Base-by-base conservation (phyloP, 2,329 filamentous ascomycete genomes). In the Colletotrichum incanum region DNA sequence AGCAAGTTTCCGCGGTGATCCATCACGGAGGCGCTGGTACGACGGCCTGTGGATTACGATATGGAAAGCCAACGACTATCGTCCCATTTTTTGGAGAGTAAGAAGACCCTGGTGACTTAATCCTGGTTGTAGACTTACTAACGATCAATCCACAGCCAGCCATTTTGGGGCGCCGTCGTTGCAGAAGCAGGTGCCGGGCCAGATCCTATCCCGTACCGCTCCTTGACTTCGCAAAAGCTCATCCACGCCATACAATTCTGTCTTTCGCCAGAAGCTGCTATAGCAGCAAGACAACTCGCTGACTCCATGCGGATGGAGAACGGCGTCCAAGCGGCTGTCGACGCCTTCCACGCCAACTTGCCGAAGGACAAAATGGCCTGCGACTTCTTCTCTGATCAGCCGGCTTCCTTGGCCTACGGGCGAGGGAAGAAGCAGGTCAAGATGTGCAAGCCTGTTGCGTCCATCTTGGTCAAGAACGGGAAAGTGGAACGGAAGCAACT, bases 391-490 rank as follows among this genome's bases (percentile, higher is more conserved):
- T 65, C 72, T 4, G 55, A 74, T 1, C 60, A 74, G 45, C 60
- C 68, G 26, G 72, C 72, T 11, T 60, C 65, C 11, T 34, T 67
- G n/a, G 34, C 39, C 14, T 61, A 55, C 20, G 66, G 70, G 4
- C 47, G 61, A 20, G 59, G 70, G 0, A 65, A 70, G 31, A 54
- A 69, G 0, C 61, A 88, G 26, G 71, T 73, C 47, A 73, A 70
- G 66, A 73, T 73, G 67, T 70, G 71, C 43, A 56, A 58, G 18
- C 61, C 71, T 11, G 56, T 66, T 7, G 60, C 71, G 26, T 70
- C 71, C 34, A 65, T 73, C 9, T 26, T 73, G 47, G 54, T 66
- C 16, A 70, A 73, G 28, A 70, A 65, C n/a, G 60, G 56, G 9
- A 73, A 66, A 16, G 18, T 71, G 20, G 64, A 72, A 31, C 63